phyloP scores from a whole-genome alignment of 139 green algal genomes.

The Coelastrella sp. region DNA sequence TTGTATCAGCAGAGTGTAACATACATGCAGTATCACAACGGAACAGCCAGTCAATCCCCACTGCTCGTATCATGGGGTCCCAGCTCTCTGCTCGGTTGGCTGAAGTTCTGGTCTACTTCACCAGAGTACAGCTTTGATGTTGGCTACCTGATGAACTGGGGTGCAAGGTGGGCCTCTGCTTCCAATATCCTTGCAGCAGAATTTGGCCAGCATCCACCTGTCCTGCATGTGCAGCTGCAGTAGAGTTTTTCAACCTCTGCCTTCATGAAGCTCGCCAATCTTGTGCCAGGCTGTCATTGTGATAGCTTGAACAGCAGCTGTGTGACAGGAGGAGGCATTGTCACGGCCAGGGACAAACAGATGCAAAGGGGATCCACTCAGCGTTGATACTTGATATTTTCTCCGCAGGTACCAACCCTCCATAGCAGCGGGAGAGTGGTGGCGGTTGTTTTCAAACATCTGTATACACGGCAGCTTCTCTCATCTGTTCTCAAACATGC shows the following conservation, averaged over 20 bases:
- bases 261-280: too few relatives aligned
- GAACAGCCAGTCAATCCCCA: not conserved
- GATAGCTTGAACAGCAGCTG: too few relatives aligned
- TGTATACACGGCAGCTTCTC: conserved; percentile 72
- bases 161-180: not conserved
- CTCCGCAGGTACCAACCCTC: conserved; percentile 14
- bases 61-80: conserved; percentile 10
- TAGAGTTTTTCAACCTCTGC: too few relatives aligned
- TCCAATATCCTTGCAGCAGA: not conserved
- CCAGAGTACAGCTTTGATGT: conserved; percentile 24
- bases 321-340: too few relatives aligned
- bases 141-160: conserved; percentile 44
- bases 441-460: conserved; percentile 70
- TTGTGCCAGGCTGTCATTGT: too few relatives aligned
- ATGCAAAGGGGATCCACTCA: too few relatives aligned
- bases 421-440: conserved; percentile 47
- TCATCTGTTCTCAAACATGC: conserved; percentile 78
- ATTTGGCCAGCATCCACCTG: too few relatives aligned
- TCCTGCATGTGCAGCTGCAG: too few relatives aligned
- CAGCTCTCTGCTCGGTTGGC: conserved; percentile 19
- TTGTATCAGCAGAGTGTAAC: conserved; percentile 21
- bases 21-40: conserved; percentile 29
- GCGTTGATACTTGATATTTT: too few relatives aligned
- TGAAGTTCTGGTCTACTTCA: conserved; percentile 39
- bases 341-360: too few relatives aligned